phyloP scores from a whole-genome alignment of 192 early-diverging fungal species.

The Chytriomyces sp. region DNA sequence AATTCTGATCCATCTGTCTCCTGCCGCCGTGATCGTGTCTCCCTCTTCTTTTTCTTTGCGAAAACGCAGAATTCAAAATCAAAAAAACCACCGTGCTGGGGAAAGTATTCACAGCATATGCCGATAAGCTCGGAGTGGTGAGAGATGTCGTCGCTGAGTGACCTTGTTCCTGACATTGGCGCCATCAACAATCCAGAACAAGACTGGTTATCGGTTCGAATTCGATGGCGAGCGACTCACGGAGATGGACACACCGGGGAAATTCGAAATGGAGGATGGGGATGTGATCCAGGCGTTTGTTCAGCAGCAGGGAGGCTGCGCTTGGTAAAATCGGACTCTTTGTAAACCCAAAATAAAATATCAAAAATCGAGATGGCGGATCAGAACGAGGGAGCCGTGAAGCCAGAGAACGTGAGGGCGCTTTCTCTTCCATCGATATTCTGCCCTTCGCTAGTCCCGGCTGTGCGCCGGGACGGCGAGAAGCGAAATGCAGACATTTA shows the following conservation, averaged over 20 bases:
- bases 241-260: slow-evolving; percentile 78
- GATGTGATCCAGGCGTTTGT: slow-evolving; percentile 92
- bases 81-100: slow-evolving; percentile 85
- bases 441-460: too few relatives aligned
- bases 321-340: not conserved
- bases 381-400: too few relatives aligned
- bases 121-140: slow-evolving; percentile 78
- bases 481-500: too few relatives aligned
- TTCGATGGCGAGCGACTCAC: slow-evolving; percentile 87
- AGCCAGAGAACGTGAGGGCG: too few relatives aligned
- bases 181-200: slow-evolving; percentile 46
- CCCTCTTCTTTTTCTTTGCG: not conserved
- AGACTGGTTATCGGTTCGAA: slow-evolving; percentile 80
- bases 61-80: slow-evolving; percentile 87
- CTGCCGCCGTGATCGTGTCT: not conserved
- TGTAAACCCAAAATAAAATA: too few relatives aligned
- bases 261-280: slow-evolving; percentile 92
- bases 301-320: slow-evolving; percentile 82
- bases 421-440: too few relatives aligned
- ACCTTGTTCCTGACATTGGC: not conserved
- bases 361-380: too few relatives aligned
- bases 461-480: too few relatives aligned
- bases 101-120: slow-evolving; percentile 93
- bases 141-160: not conserved
- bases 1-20: not conserved